Percentiles rank a stretch among this genome's conserved stretches.
These are phyloP conservation scores for Trichoderma sp. DNA, from an alignment of 2,329 filamentous ascomycete genomes.

Conservation along the genomic window DNA sequence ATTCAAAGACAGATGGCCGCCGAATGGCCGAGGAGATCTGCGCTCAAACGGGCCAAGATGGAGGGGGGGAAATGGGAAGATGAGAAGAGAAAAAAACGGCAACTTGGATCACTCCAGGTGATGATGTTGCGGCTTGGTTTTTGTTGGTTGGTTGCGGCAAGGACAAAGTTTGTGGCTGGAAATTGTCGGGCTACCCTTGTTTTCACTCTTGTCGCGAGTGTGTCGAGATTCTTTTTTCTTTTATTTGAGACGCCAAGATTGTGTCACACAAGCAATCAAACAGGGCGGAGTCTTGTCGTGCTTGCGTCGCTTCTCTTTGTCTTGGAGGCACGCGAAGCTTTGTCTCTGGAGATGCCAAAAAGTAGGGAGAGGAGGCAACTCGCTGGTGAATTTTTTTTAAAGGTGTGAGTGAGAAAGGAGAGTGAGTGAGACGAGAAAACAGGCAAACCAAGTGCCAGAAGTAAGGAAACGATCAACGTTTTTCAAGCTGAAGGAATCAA, in stretches of 20 bases:
- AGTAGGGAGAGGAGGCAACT: not conserved
- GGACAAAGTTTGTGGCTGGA: constrained; percentile 2
- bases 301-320: constrained; percentile 3
- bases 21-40: constrained; percentile 7
- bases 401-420: not conserved
- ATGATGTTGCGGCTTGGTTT: not conserved
- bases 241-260: not conserved
- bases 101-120: constrained; percentile 16
- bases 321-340: constrained; percentile 5
- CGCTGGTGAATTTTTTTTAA: not conserved
- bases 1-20: not conserved
- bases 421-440: not conserved
- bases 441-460: not conserved
- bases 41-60: not conserved
- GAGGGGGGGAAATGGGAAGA: not conserved
- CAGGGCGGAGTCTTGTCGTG: constrained; percentile 4
- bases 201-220: not conserved
- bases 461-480: constrained; percentile 16
- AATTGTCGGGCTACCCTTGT: not conserved
- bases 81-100: not conserved
- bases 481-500: constrained; percentile 11
- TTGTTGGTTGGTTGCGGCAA: not conserved
- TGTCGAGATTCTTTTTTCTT: not conserved
- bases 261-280: constrained; percentile 15
- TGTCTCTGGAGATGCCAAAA: not conserved